A percentile compares a stretch with the other conserved stretches of the same genome.
Conservation (phyloP, 1,139 yeast species). For the Pichia sp. region DNA sequence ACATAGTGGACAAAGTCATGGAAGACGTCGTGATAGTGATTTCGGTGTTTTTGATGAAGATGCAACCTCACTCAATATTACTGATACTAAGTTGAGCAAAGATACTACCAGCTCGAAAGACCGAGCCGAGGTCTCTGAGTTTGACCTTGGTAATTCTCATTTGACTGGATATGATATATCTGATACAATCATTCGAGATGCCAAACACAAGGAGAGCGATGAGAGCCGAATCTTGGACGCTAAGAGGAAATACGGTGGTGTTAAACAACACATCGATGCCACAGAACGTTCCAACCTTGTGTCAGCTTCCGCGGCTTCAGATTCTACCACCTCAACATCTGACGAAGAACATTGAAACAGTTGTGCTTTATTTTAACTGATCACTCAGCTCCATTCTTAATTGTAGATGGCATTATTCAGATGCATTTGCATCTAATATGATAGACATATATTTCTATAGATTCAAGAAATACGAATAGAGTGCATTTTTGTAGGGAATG, state of each 20-base stretch:
- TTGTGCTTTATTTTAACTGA: neutral
- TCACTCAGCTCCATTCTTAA: too few relatives aligned
- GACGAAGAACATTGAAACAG: slow-evolving; percentile 2
- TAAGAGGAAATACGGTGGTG: neutral
- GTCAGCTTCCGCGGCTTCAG: neutral
- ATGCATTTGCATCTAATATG: neutral
- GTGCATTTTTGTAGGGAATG: neutral
- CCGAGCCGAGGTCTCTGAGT: slow-evolving; percentile 3
- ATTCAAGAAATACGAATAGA: neutral
- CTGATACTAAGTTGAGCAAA: neutral
- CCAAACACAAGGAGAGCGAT: slow-evolving; percentile 1
- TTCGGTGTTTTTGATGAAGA: slow-evolving; percentile 11
- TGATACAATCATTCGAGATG: slow-evolving; percentile 9
- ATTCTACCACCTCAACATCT: neutral
- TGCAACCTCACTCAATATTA: neutral
- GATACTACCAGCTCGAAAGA: neutral
- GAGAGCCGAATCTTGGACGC: neutral
- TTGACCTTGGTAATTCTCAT: slow-evolving; percentile 14
- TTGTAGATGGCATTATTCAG: too few relatives aligned
- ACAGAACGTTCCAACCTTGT: slow-evolving; percentile 7
- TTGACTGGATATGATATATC: slow-evolving; percentile 12
- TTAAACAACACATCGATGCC: neutral
- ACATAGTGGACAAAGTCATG: slow-evolving; percentile 3
- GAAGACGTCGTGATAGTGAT: slow-evolving; percentile 4
- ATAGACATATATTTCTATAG: neutral